Percentiles rank a stretch among this genome's conserved stretches.
These are phyloP conservation scores for Cladophialophora carrionii DNA, from an alignment of 2,329 filamentous ascomycete genomes.

Conservation along the genomic window DNA sequence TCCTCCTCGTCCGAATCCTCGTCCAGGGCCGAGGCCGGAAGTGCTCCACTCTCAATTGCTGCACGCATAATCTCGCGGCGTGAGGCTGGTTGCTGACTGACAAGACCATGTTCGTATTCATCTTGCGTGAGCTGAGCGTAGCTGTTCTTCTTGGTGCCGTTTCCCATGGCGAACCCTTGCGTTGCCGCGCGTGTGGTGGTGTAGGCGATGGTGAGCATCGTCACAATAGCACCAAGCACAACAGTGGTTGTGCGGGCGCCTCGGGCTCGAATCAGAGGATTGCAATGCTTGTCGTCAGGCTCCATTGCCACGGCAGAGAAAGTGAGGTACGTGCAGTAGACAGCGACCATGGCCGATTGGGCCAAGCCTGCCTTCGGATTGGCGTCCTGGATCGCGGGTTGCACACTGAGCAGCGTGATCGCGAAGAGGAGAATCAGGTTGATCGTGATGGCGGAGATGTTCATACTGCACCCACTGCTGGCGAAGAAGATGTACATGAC, in stretches of 20 bases:
- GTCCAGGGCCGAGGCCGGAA: constrained; percentile 86
- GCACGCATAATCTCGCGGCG: constrained; percentile 89
- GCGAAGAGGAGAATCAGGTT: constrained; percentile 83
- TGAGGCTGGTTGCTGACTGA: constrained; percentile 78
- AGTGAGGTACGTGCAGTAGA: constrained; percentile 98
- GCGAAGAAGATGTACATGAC: constrained; percentile 98
- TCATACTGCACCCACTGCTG: constrained; percentile 80
- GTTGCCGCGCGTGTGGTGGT: constrained; percentile 93
- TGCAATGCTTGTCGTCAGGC: constrained; percentile 90
- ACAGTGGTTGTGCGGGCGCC: constrained; percentile 89
- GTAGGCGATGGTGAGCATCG: constrained; percentile 95
- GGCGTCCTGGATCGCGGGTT: constrained; percentile 84
- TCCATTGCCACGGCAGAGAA: constrained; percentile 99
- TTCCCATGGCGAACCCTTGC: constrained; percentile 67
- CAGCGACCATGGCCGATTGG: constrained; percentile 95
- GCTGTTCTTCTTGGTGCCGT: constrained; percentile 46
- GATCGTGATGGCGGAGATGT: constrained; percentile 92
- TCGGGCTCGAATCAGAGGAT: constrained; percentile 81
- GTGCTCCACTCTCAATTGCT: constrained; percentile 87
- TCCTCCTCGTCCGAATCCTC: constrained; percentile 68
- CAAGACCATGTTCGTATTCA: constrained; percentile 77
- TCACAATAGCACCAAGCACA: constrained; percentile 89
- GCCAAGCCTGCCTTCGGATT: constrained; percentile 93
- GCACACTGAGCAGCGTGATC: constrained; percentile 82
- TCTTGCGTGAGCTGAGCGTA: constrained; percentile 68